Percentiles rank a stretch among this genome's conserved stretches.
These are phyloP conservation scores for Pseudodiploospora longispora DNA, from an alignment of 2,329 filamentous ascomycete species.

Conservation along the genomic window DNA sequence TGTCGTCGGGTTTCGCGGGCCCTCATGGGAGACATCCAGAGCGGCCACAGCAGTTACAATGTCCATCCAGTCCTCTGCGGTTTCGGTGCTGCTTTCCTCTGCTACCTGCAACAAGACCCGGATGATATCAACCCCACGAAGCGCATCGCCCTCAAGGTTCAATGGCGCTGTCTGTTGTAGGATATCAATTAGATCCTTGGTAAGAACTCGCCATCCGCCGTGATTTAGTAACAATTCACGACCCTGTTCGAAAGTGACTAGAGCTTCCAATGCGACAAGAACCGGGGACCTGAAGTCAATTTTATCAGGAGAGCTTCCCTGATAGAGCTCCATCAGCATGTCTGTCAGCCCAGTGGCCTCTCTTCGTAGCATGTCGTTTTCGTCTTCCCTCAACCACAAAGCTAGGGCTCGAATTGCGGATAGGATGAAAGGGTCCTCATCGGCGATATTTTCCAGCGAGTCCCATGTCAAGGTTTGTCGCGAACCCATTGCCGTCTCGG, in stretches of 20 bases:
- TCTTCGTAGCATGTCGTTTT: slow-evolving; percentile 48
- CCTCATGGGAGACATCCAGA: slow-evolving; percentile 32
- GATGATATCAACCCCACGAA: slow-evolving; percentile 47
- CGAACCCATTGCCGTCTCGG: slow-evolving; percentile 36
- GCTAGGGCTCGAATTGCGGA: slow-evolving; percentile 50
- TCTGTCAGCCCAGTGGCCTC: slow-evolving; percentile 53
- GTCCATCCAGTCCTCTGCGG: slow-evolving; percentile 49
- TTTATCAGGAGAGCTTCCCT: slow-evolving; percentile 21
- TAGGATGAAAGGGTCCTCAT: slow-evolving; percentile 50
- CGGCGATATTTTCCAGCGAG: slow-evolving; percentile 37
- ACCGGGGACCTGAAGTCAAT: slow-evolving; percentile 50
- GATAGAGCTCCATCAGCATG: slow-evolving; percentile 56
- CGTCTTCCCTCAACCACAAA: slow-evolving; percentile 63
- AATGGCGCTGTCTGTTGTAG: slow-evolving; percentile 25
- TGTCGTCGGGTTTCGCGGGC: slow-evolving; percentile 14
- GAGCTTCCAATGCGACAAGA: slow-evolving; percentile 51
- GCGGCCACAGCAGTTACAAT: slow-evolving; percentile 43
- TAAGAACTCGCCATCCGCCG: slow-evolving; percentile 46
- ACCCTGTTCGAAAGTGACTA: slow-evolving; percentile 41
- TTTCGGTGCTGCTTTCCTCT: slow-evolving; percentile 36
- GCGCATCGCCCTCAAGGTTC: slow-evolving; percentile 22
- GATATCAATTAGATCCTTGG: slow-evolving; percentile 39
- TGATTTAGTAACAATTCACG: slow-evolving; percentile 39
- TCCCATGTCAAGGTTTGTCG: slow-evolving; percentile 51
- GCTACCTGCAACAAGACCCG: slow-evolving; percentile 45